Evolutionary conservation across 306 rosid genomes (phyloP).

Genomic region (Cucurbita moschata): DNA sequence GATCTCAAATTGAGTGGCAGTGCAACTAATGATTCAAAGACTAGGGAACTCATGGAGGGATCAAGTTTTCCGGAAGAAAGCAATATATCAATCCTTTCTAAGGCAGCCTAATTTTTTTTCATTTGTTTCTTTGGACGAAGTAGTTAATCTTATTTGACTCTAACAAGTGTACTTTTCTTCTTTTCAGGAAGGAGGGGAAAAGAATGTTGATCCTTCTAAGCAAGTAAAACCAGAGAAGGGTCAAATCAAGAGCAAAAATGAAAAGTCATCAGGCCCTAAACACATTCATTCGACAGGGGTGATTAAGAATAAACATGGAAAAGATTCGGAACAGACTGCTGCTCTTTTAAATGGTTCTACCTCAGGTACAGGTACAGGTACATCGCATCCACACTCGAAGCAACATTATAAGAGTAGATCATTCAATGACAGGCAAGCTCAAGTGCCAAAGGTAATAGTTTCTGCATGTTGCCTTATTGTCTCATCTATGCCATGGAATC

Average conservation of each 20-base stretch:
- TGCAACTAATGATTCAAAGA: constrained; percentile 21
- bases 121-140: not conserved
- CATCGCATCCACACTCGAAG: constrained; percentile 30
- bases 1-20: constrained; percentile 21
- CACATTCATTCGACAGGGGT: constrained; percentile 18
- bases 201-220: constrained; percentile 19
- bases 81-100: constrained; percentile 30
- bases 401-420: constrained; percentile 36
- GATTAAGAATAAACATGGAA: constrained; percentile 48
- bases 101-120: constrained; percentile 22
- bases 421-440: constrained; percentile 37
- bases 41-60: constrained; percentile 32
- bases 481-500: not conserved
- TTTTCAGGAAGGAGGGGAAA: constrained; percentile 37
- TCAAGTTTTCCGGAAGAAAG: constrained; percentile 17
- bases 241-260: constrained; percentile 38
- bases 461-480: constrained; percentile 5
- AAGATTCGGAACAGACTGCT: constrained; percentile 30
- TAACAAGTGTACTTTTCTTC: constrained; percentile 4
- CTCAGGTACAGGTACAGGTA: constrained; percentile 3
- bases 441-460: constrained; percentile 29
- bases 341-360: constrained; percentile 48
- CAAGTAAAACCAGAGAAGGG: constrained; percentile 31
- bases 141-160: constrained; percentile 9
- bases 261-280: constrained; percentile 28